Conservation (phyloP, 176 grass and related monocot species). For the Carex cristatella region DNA sequence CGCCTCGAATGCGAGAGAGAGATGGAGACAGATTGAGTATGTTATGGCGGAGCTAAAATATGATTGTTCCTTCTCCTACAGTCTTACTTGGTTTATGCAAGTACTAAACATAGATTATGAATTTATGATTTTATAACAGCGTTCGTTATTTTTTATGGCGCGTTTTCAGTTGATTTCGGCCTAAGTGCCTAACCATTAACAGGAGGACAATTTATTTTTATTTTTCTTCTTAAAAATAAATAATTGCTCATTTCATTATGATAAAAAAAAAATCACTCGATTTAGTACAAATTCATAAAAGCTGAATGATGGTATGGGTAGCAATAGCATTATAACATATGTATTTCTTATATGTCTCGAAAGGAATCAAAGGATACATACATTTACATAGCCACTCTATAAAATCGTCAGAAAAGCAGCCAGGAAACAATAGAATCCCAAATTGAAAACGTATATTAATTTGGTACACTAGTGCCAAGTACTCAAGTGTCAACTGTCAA, state of each 20-base stretch:
- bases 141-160: background rate
- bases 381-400: background rate
- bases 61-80: background rate
- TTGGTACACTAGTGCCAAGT: too few species aligned
- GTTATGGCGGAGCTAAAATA: background rate
- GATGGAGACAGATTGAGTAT: background rate
- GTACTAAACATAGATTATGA: background rate
- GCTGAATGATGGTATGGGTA: background rate
- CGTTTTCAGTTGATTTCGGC: background rate
- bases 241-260: background rate
- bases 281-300: background rate
- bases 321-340: background rate
- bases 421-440: background rate
- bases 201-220: background rate
- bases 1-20: background rate
- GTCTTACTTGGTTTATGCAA: conserved; percentile 11
- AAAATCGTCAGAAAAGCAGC: background rate
- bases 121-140: background rate
- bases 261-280: background rate
- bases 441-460: too few species aligned
- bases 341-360: background rate
- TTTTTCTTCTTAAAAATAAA: background rate
- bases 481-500: too few species aligned
- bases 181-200: background rate
- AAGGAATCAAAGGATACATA: background rate